Base-by-base conservation (phyloP, 1,139 yeast species). In the Debaryomyces fabryi region DNA sequence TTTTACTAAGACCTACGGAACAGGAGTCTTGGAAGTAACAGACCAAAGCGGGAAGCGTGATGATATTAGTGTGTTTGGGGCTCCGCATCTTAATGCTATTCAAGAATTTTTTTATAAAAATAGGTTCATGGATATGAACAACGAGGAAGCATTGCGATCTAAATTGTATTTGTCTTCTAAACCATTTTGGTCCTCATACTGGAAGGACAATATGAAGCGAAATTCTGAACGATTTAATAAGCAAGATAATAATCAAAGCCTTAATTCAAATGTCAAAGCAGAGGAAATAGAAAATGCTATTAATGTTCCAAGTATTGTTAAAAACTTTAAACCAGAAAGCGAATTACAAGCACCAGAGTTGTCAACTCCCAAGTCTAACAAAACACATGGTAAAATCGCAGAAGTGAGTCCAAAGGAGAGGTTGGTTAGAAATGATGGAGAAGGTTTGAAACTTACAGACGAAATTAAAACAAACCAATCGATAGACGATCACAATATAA, bases 91-190 rank as follows among this genome's bases (percentile, higher is more conserved):
- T n/a, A 68, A 69, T 41, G 63, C 77, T 1, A 60, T 79, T 12
- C 88, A 83, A 54, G 79, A 73, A 24, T 78, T 80, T 50, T 81
- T 71, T 57, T 81, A 76, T 58, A 81, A 77, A 56, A 76, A 81
- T 56, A 58, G 88, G 43, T 75, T 81, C 49, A 58, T 64, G 50
- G 53, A 65, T 46, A 54, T 73, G 52, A 58, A 58, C 12, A 63
- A 70, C 32, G 53, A 50, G 0, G 67, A 59, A 2, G 57, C 48
- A 2, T 55, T 76, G 37, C 52, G 52, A 2, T 62, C 56, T 8
- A 72, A 69, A 49, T 53, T 81, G 12, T 59, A 57, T 0, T 61
- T 51, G 2, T 58, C 58, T 12, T 67, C 82, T 0, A 65, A 61
- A 20, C 65, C 68, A 2, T 83, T 82, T 55, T 83, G 88, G 88